Evolutionary conservation across 768 basidiomycete genomes (phyloP).

Genomic region (Mycena pura): DNA sequence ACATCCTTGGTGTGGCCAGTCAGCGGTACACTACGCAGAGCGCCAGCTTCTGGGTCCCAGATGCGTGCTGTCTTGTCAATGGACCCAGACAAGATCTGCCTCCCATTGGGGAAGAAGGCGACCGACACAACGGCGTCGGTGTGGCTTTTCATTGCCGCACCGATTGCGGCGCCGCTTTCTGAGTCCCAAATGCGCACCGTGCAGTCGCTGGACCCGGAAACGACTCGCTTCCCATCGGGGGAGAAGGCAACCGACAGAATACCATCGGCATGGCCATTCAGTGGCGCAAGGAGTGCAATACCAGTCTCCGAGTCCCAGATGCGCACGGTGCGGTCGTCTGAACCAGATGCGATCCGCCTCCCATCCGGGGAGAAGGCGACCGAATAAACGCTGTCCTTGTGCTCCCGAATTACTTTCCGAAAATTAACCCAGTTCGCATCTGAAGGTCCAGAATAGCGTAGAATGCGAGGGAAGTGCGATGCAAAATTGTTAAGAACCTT

Average conservation of each 20-base stretch:
- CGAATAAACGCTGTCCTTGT: background rate
- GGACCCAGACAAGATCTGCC: conserved; percentile 55
- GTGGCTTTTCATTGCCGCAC: conserved; percentile 21
- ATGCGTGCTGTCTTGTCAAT: conserved; percentile 58
- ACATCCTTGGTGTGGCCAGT: background rate
- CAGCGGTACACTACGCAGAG: background rate
- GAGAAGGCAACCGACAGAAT: no score
- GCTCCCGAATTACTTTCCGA: background rate
- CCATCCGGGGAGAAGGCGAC: conserved; percentile 8
- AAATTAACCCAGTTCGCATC: background rate
- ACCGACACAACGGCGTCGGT: conserved; percentile 34
- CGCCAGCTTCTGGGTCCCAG: background rate
- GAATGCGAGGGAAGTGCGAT: background rate
- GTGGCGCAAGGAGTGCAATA: no score
- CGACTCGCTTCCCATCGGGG: background rate
- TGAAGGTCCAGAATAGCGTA: background rate
- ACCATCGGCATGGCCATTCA: no score
- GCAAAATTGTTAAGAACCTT: background rate
- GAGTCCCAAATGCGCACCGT: background rate
- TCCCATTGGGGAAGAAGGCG: conserved; percentile 60
- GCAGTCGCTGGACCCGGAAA: background rate
- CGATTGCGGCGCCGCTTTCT: background rate
- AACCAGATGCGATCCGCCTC: background rate
- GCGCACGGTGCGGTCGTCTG: background rate
- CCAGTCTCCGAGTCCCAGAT: background rate